A percentile compares a stretch with the other conserved stretches of the same genome.
Conservation (phyloP, 129 eudicot genomes). For the Logfia minima region DNA sequence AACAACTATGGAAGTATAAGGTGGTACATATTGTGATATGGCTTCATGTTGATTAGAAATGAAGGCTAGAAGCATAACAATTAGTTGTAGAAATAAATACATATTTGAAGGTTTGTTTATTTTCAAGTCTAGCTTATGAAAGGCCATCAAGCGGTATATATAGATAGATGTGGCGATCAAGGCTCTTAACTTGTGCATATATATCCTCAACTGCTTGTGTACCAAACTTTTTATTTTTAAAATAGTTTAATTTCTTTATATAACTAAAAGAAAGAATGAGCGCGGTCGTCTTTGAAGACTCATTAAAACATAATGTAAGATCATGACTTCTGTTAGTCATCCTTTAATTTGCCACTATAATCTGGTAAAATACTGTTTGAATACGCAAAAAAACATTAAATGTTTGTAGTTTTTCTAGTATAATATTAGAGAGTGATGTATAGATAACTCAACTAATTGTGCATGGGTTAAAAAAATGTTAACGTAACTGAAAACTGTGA, state of each 20-base stretch:
- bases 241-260: not conserved
- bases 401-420: not conserved
- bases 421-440: too few relatives aligned
- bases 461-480: slow-evolving; percentile 8
- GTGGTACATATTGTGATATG: slow-evolving; percentile 3
- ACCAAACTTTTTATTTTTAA: not conserved
- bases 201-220: not conserved
- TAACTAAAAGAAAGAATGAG: not conserved
- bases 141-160: not conserved
- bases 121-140: slow-evolving; percentile 15
- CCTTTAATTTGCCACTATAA: not conserved
- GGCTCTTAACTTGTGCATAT: not conserved
- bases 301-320: not conserved
- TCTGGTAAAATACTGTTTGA: not conserved
- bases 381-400: not conserved
- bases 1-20: slow-evolving; percentile 15
- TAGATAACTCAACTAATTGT: not conserved
- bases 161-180: slow-evolving; percentile 23
- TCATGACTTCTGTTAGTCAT: not conserved
- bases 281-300: not conserved
- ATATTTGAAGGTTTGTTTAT: slow-evolving; percentile 2
- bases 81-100: not conserved
- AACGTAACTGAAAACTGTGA: slow-evolving; percentile 8
- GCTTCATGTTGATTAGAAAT: not conserved
- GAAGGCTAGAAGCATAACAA: not conserved